These are phyloP conservation scores for Ogataea paraovalis DNA, from an alignment of 805 yeast species.

Conservation along the genomic window DNA sequence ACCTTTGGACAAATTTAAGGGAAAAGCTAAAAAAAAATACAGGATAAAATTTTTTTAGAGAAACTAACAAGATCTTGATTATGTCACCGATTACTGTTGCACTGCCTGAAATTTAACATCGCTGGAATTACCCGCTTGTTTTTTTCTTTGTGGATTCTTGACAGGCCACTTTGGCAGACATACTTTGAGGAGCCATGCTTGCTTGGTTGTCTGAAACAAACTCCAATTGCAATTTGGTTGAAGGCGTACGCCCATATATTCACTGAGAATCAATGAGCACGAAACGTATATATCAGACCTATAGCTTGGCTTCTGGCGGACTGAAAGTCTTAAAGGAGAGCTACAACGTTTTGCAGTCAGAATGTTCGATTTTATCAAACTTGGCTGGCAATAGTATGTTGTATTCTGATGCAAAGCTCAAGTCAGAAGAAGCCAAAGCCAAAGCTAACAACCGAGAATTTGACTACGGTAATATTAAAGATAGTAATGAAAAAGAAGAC, in stretches of 20 bases:
- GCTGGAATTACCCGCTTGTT: conserved; percentile 1
- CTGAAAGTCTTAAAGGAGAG: conserved; percentile 25
- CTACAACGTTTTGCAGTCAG: conserved; percentile 8
- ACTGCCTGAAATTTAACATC: not conserved
- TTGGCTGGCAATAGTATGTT: conserved; percentile 24
- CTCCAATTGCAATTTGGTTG: not conserved
- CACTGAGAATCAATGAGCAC: conserved; percentile 19
- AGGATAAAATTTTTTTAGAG: not conserved
- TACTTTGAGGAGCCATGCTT: no score
- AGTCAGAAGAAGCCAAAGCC: conserved; percentile 24
- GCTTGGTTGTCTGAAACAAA: no score
- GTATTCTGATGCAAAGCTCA: conserved; percentile 23
- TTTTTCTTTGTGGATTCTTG: not conserved
- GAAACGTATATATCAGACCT: conserved; percentile 23
- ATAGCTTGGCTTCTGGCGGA: conserved; percentile 26
- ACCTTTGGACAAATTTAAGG: not conserved
- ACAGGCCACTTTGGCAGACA: not conserved
- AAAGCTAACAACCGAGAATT: conserved; percentile 14
- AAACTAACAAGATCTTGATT: not conserved
- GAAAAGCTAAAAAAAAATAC: not conserved
- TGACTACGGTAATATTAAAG: conserved; percentile 5
- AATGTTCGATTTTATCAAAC: conserved; percentile 21
- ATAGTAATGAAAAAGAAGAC: conserved; percentile 13
- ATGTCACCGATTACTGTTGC: not conserved
- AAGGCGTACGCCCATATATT: no score